phyloP scores from a whole-genome alignment of 352 stramenopile species.

The Peronospora farinosa region DNA sequence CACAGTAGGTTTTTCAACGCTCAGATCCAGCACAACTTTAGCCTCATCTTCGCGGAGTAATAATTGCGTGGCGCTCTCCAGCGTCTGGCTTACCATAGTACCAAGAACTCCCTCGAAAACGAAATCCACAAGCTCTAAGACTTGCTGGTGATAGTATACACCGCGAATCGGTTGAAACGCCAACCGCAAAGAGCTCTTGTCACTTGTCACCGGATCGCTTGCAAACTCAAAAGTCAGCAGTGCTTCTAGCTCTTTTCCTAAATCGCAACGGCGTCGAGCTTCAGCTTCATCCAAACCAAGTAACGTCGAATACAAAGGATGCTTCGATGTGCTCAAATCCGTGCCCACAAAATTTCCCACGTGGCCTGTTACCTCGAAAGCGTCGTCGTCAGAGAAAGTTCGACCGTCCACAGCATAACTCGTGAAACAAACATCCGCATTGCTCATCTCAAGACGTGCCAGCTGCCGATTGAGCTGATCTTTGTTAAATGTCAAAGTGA shows the following conservation, averaged over 20 bases:
- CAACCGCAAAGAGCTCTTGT: slow-evolving; percentile 44
- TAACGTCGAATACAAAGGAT: slow-evolving; percentile 55
- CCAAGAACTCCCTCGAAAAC: slow-evolving; percentile 77
- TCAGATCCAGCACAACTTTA: slow-evolving; percentile 47
- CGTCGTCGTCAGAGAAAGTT: slow-evolving; percentile 13
- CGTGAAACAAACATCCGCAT: slow-evolving; percentile 45
- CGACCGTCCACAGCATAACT: slow-evolving; percentile 17
- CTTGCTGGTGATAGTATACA: slow-evolving; percentile 84
- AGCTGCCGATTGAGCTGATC: slow-evolving; percentile 64
- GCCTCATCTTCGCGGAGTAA: slow-evolving; percentile 59
- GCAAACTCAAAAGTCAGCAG: slow-evolving; percentile 27
- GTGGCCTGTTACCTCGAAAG: slow-evolving; percentile 33
- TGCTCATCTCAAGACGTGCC: slow-evolving; percentile 49
- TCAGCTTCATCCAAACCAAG: slow-evolving; percentile 50
- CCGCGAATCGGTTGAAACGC: slow-evolving; percentile 60
- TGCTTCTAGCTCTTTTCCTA: slow-evolving; percentile 10
- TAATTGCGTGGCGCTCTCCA: slow-evolving; percentile 65
- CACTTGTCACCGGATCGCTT: slow-evolving; percentile 14
- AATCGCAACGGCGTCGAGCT: slow-evolving; percentile 6
- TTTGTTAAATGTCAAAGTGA: slow-evolving; percentile 83
- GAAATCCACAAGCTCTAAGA: slow-evolving; percentile 78
- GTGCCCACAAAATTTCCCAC: slow-evolving; percentile 70
- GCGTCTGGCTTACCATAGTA: slow-evolving; percentile 59
- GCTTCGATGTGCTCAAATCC: slow-evolving; percentile 68
- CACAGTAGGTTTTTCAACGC: slow-evolving; percentile 51